Percentiles rank a stretch among this genome's conserved stretches.
Evolutionary conservation across 495 filamentous ascomycete species (phyloP).

Genomic region (Cladorrhinum samala): DNA sequence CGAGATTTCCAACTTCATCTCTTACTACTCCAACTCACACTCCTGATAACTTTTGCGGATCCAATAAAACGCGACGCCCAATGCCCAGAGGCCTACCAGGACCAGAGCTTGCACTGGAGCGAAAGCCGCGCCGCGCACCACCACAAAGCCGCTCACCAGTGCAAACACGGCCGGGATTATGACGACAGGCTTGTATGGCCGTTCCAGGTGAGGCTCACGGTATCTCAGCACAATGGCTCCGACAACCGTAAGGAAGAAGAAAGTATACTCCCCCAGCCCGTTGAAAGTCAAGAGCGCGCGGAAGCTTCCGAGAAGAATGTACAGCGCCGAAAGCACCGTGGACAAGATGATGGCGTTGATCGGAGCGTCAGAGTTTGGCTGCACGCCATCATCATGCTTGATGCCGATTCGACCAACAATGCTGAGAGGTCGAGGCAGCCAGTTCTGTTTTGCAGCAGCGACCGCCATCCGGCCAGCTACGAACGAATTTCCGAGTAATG

Average conservation of each 20-base stretch:
- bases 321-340: slow-evolving; percentile 41
- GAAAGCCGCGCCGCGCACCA: slow-evolving; percentile 48
- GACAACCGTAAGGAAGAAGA: slow-evolving; percentile 53
- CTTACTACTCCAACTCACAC: neutral
- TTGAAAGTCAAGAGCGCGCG: slow-evolving; percentile 51
- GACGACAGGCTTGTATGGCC: slow-evolving; percentile 46
- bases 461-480: slow-evolving; percentile 52
- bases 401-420: slow-evolving; percentile 34
- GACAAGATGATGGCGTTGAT: slow-evolving; percentile 49
- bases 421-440: slow-evolving; percentile 42
- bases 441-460: slow-evolving; percentile 47
- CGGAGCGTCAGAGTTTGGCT: slow-evolving; percentile 33
- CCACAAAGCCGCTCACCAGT: slow-evolving; percentile 48
- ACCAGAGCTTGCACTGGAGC: slow-evolving; percentile 44
- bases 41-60: slow-evolving; percentile 14
- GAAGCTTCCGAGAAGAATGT: slow-evolving; percentile 53
- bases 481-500: slow-evolving; percentile 51
- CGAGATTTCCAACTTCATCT: neutral
- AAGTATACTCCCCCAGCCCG: slow-evolving; percentile 50
- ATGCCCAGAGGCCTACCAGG: slow-evolving; percentile 38
- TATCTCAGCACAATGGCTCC: slow-evolving; percentile 46
- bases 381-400: slow-evolving; percentile 2
- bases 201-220: slow-evolving; percentile 38
- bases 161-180: slow-evolving; percentile 43
- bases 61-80: slow-evolving; percentile 40